A percentile compares a stretch with the other conserved stretches of the same genome.
These are phyloP conservation scores for Sarcomyxa edulis DNA, from an alignment of 768 basidiomycete genomes.

Conservation along the genomic window DNA sequence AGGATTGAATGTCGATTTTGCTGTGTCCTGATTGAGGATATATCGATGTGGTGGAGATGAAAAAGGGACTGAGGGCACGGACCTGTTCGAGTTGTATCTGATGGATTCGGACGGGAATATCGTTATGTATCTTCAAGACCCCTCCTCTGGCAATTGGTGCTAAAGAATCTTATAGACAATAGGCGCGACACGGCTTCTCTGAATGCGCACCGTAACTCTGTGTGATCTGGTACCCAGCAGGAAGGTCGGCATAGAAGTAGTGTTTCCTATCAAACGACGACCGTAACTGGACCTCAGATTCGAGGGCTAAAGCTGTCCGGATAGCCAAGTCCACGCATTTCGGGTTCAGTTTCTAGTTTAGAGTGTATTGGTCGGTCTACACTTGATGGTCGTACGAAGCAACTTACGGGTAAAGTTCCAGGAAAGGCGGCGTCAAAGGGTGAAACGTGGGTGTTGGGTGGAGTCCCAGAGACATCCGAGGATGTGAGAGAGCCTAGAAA, in stretches of 20 bases:
- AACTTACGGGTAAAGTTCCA: constrained; percentile 81
- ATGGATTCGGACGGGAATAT: constrained; percentile 67
- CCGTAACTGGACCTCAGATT: constrained; percentile 52
- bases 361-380: too few species aligned
- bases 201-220: constrained; percentile 97
- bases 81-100: constrained; percentile 94
- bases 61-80: background rate
- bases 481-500: too few species aligned
- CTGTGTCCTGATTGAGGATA: constrained; percentile 65
- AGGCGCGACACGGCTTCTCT: too few species aligned
- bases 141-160: constrained; percentile 79
- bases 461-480: constrained; percentile 34
- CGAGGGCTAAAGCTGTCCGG: constrained; percentile 75
- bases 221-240: constrained; percentile 94
- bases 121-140: constrained; percentile 37
- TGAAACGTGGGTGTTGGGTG: constrained; percentile 71
- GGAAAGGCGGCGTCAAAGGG: constrained; percentile 88
- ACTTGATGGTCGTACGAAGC: too few species aligned
- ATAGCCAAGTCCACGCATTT: constrained; percentile 76
- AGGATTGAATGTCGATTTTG: constrained; percentile 67
- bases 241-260: constrained; percentile 95
- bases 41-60: constrained; percentile 3
- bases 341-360: constrained; percentile 49
- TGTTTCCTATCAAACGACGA: constrained; percentile 96
- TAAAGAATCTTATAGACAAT: too few species aligned